phyloP scores from a whole-genome alignment of 2,329 filamentous ascomycete species.

The Paecilomyces sp. region DNA sequence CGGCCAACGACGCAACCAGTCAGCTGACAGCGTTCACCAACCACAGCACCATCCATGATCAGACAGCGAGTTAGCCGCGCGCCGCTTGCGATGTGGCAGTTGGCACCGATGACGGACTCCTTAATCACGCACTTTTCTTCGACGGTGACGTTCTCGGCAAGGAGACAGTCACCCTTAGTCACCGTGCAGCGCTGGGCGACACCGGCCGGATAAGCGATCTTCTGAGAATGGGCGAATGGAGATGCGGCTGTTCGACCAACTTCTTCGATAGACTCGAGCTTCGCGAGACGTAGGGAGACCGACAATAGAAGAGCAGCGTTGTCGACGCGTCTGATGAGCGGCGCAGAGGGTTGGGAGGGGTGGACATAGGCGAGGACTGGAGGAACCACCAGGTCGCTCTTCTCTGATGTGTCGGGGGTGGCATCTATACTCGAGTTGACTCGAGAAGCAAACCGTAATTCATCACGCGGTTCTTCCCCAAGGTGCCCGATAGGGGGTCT shows the following conservation, averaged over 20 bases:
- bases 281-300: constrained; percentile 79
- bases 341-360: constrained; percentile 41
- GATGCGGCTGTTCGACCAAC: constrained; percentile 52
- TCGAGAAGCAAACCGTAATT: constrained; percentile 19
- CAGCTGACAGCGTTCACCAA: constrained; percentile 77
- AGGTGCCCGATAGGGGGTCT: constrained; percentile 6
- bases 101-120: constrained; percentile 79
- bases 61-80: constrained; percentile 80
- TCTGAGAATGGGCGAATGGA: constrained; percentile 69
- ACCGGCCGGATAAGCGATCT: constrained; percentile 75
- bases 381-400: constrained; percentile 48
- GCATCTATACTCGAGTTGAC: constrained; percentile 13
- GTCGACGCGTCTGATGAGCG: constrained; percentile 80
- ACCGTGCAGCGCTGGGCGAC: constrained; percentile 77
- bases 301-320: constrained; percentile 74
- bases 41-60: constrained; percentile 82
- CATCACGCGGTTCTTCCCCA: constrained; percentile 5
- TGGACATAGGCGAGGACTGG: constrained; percentile 79
- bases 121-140: constrained; percentile 90
- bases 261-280: constrained; percentile 62
- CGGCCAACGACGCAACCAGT: constrained; percentile 82
- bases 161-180: constrained; percentile 70
- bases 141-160: constrained; percentile 82
- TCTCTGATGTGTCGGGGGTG: background rate
- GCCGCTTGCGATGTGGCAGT: constrained; percentile 79